Evolutionary conservation across 345 rosid species (phyloP), one percentile per base, ranked within the genome.

Genomic region (Aurinia saxatilis): DNA sequence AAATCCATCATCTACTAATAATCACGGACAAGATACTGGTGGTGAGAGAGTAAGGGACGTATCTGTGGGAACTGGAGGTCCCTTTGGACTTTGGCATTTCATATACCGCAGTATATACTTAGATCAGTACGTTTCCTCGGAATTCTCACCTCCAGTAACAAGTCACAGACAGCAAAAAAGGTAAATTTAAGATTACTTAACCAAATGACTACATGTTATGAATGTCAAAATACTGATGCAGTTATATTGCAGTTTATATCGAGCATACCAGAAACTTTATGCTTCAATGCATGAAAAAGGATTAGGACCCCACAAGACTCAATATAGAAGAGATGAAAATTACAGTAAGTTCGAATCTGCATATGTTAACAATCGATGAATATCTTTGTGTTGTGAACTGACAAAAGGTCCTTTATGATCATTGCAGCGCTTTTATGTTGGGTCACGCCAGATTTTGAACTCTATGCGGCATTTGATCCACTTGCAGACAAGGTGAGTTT

Each of bases 61-160:
- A 10, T 66, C 65, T 73, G 73, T 72, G 56, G 93, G 96, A 52
- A 76, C 81, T 12, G 98, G 99, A 60, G 99, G 96, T 56, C 95
- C 95, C 42, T 84, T 85, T 51, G 99, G 98, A 73, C 83, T 95
- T 31, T 90, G 97, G 97, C 95, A 95, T 83, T 95, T 95, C 78
- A 86, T 95, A 35, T 95, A 95, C 58, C 98, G 93, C 55, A 95
- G 99, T 68, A 79, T 88, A 65, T 88, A 80, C 81, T 79, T 95
- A 75, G 96, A 95, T 78, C 99, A 95, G 51, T 95, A 90, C 63
- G 79, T 86, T 12, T 79, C 96, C 36, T 90, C 99, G 1, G 99
- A 95, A 71, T 83, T 95, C 68, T 83, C 99, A 21, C 71, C 90
- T 2, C 99, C 96, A 15, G 78, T 95, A 60, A 81, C 57, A 68